Evolutionary conservation across 73 alveolate genomes (phyloP), one percentile per base, ranked within the genome.

Genomic region (Symbiodinium natans): DNA sequence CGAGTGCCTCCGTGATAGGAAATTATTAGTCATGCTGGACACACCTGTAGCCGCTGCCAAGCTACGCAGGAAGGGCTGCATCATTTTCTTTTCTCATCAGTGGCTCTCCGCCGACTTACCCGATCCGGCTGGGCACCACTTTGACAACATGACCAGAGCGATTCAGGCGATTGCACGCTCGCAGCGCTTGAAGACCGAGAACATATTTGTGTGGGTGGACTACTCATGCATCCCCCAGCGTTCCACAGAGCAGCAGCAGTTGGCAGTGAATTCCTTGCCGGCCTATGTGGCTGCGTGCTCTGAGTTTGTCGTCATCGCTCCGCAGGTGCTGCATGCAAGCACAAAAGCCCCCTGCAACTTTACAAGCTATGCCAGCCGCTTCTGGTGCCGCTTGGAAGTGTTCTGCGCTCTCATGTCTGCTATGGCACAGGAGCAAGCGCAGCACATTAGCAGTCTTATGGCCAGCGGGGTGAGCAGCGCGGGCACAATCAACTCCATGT

Each of bases 331-430:
- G n/a, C 93, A 84, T 41, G 17, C 33, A 11, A 77, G 42, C 43
- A 43, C 48, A 33, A 8, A 15, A 39, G 93, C 31, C 34, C 13
- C 36, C 33, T 43, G 93, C 93, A 46, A 84, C 46, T 84, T 84
- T 77, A 27, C 48, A 19, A n/a, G n/a, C n/a, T 84, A 84, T 31
- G 25, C 93, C 80, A 29, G 77, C 36, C 74, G 93, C 41, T 84
- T 84, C 25, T 84, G 93, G 93, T 84, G 93, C 63, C 74, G 93
- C 11, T 42, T 84, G 80, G 93, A 84, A 77, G 93, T 46, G 80
- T 84, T 84, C 29, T 84, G 93, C n/a, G 93, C 93, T 3, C 27
- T 42, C 36, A 84, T 84, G 93, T 42, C 93, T 27, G 54, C 93
- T 46, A 84, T 84, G 93, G 42, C 34, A 17, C 80, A 43, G 7